Evolutionary conservation across 2,329 filamentous ascomycete species (phyloP).

Genomic region (Colletotrichum trifolii): DNA sequence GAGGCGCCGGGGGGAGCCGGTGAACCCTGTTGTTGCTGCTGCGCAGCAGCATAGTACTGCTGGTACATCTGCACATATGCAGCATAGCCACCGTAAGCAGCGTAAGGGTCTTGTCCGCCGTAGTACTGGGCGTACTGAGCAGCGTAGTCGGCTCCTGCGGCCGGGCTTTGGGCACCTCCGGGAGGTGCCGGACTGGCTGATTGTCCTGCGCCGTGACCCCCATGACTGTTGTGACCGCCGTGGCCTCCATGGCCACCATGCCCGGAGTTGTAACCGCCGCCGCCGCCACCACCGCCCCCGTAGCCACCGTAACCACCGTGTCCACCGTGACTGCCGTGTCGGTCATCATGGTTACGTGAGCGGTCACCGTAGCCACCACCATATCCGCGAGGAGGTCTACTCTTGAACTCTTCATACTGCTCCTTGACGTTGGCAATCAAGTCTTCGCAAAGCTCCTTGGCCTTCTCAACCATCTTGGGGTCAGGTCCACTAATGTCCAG

Average conservation of each 20-base stretch:
- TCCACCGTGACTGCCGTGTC: slow-evolving; percentile 54
- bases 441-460: slow-evolving; percentile 89
- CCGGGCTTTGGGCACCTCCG: slow-evolving; percentile 49
- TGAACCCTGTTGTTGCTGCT: slow-evolving; percentile 58
- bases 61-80: slow-evolving; percentile 81
- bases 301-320: slow-evolving; percentile 51
- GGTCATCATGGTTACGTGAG: slow-evolving; percentile 51
- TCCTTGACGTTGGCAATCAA: slow-evolving; percentile 86
- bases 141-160: slow-evolving; percentile 69
- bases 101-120: slow-evolving; percentile 81
- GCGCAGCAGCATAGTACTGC: slow-evolving; percentile 71
- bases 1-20: slow-evolving; percentile 60
- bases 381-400: slow-evolving; percentile 76
- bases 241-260: slow-evolving; percentile 51
- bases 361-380: slow-evolving; percentile 59
- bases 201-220: slow-evolving; percentile 36
- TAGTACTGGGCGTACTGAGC: slow-evolving; percentile 90
- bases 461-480: slow-evolving; percentile 83
- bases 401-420: slow-evolving; percentile 93
- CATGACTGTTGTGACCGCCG: slow-evolving; percentile 46
- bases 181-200: slow-evolving; percentile 42
- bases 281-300: slow-evolving; percentile 35
- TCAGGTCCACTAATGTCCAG: slow-evolving; percentile 78
- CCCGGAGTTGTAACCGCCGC: slow-evolving; percentile 33
- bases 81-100: slow-evolving; percentile 88